phyloP scores from a whole-genome alignment of 768 basidiomycete genomes.

The Gautieria morchelliformis region DNA sequence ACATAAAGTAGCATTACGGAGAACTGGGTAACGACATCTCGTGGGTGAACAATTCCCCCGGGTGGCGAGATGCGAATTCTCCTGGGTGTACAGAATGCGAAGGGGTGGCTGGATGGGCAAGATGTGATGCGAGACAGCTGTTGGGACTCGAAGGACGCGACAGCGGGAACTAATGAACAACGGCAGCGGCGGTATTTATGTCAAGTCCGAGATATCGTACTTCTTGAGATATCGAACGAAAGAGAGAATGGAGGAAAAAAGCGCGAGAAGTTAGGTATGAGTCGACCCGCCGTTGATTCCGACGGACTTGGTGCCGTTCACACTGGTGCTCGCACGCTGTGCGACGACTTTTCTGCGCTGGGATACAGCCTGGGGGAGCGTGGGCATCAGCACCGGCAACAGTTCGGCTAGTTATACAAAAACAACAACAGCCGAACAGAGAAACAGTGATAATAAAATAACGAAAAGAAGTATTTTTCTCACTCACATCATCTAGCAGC shows the following conservation, averaged over 20 bases:
- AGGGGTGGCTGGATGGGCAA: too few species aligned
- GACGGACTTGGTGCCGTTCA: not conserved
- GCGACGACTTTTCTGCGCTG: not conserved
- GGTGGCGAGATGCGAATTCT: too few species aligned
- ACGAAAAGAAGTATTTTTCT: not conserved
- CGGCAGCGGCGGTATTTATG: too few species aligned
- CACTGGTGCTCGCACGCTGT: not conserved
- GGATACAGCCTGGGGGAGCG: not conserved
- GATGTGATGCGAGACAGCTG: too few species aligned
- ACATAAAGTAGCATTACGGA: too few species aligned
- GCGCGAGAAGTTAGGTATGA: not conserved
- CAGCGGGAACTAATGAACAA: too few species aligned
- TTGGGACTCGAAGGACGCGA: too few species aligned
- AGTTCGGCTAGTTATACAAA: not conserved
- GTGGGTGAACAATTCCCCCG: too few species aligned
- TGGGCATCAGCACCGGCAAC: not conserved
- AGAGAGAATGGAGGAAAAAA: not conserved
- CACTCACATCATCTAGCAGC: conserved; percentile 45
- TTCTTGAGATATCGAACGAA: too few species aligned
- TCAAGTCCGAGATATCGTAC: too few species aligned
- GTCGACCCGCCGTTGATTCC: not conserved
- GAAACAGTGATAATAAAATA: not conserved
- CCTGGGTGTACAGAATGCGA: too few species aligned
- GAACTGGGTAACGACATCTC: too few species aligned
- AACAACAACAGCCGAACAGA: not conserved